phyloP scores from a whole-genome alignment of 1,284 basidiomycete species.

The Cutaneotrichosporon cavernicola region DNA sequence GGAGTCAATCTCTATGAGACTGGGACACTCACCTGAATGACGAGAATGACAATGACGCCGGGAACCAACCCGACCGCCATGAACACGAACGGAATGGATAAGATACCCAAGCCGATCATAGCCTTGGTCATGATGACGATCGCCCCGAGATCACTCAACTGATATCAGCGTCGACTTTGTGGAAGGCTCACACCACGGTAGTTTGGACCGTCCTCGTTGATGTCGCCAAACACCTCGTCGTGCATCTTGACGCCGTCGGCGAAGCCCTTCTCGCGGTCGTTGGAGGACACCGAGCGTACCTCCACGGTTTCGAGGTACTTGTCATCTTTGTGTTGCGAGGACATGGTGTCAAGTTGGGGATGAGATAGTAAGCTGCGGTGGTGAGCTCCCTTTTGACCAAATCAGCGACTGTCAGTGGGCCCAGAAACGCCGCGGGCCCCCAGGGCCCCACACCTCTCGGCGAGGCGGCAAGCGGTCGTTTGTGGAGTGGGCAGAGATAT shows the following conservation, averaged over 20 bases:
- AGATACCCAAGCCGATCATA: conserved; percentile 39
- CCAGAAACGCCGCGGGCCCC: no score
- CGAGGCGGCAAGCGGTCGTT: no score
- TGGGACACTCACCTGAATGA: conserved; percentile 31
- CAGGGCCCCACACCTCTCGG: no score
- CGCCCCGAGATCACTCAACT: conserved; percentile 6
- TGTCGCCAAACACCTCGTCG: conserved; percentile 32
- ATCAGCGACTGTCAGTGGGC: no score
- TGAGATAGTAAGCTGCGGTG: background rate
- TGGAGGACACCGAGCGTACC: background rate
- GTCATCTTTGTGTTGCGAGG: background rate
- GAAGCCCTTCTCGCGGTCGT: background rate
- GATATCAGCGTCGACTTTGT: background rate
- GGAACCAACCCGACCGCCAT: conserved; percentile 29
- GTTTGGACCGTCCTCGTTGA: conserved; percentile 30
- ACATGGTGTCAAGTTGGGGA: background rate
- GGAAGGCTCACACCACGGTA: conserved; percentile 29
- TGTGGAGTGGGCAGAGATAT: no score
- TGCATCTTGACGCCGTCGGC: background rate
- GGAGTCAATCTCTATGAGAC: conserved; percentile 35
- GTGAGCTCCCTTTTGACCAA: background rate
- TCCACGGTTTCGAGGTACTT: background rate
- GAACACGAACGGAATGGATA: conserved; percentile 39
- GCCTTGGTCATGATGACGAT: conserved; percentile 21
- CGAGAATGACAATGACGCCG: conserved; percentile 34